These are phyloP conservation scores for Penicillium palitans DNA, from an alignment of 2,329 filamentous ascomycete genomes.

Conservation along the genomic window DNA sequence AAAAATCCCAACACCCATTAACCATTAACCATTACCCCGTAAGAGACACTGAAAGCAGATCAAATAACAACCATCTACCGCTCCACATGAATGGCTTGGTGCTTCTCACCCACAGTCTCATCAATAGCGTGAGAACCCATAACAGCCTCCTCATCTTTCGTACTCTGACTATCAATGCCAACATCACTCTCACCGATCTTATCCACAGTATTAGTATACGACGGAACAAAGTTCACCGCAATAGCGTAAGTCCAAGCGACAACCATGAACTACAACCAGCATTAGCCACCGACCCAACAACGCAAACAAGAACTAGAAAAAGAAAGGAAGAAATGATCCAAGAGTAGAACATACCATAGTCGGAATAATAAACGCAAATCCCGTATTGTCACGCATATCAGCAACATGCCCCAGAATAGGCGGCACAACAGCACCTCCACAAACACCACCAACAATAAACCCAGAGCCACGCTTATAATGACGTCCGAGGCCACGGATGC, in stretches of 20 bases:
- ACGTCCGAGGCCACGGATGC: constrained; percentile 71
- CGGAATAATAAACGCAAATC: constrained; percentile 67
- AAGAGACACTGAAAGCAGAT: not conserved
- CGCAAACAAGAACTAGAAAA: constrained; percentile 26
- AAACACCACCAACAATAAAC: constrained; percentile 70
- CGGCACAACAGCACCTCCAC: constrained; percentile 72
- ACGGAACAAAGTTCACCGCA: constrained; percentile 66
- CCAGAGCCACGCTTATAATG: constrained; percentile 76
- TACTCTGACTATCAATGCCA: constrained; percentile 35
- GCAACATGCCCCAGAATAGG: constrained; percentile 69
- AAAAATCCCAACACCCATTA: not conserved
- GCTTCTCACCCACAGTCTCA: constrained; percentile 25
- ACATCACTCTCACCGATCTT: constrained; percentile 50
- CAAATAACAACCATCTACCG: constrained; percentile 3
- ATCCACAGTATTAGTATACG: constrained; percentile 65
- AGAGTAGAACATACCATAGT: constrained; percentile 43
- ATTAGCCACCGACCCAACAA: constrained; percentile 21
- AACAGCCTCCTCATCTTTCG: constrained; percentile 31
- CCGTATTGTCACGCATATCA: constrained; percentile 62
- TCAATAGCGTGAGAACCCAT: constrained; percentile 24
- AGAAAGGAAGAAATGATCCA: constrained; percentile 18
- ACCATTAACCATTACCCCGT: not conserved
- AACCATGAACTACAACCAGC: constrained; percentile 52
- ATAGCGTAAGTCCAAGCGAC: constrained; percentile 58
- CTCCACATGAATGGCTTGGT: constrained; percentile 13